Conservation (phyloP, 2,329 filamentous ascomycete genomes). For the Ploettnerulaceae sp. region DNA sequence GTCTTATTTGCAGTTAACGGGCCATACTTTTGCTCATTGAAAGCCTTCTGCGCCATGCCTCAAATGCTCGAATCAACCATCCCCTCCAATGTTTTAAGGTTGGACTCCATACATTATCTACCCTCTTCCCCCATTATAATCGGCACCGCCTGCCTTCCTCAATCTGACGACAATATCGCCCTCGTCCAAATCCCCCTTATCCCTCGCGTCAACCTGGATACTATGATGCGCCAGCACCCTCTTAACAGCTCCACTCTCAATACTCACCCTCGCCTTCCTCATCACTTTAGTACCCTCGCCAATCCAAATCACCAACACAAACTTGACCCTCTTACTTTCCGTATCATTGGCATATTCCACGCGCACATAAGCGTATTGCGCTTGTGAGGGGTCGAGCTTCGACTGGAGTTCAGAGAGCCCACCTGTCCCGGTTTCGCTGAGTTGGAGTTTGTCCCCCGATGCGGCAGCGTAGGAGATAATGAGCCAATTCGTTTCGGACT, state of each 20-base stretch:
- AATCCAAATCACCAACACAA: slow-evolving; percentile 64
- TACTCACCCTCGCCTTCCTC: slow-evolving; percentile 64
- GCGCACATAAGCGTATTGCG: slow-evolving; percentile 40
- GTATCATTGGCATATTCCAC: slow-evolving; percentile 68
- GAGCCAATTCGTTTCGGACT: slow-evolving; percentile 61
- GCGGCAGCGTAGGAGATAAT: slow-evolving; percentile 56
- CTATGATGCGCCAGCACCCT: slow-evolving; percentile 58
- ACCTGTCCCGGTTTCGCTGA: slow-evolving; percentile 54
- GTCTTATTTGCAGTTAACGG: too few species aligned
- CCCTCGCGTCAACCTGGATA: slow-evolving; percentile 58
- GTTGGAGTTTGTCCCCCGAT: slow-evolving; percentile 50
- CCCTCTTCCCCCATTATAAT: slow-evolving; percentile 62
- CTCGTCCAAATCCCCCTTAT: slow-evolving; percentile 56
- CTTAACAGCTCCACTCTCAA: slow-evolving; percentile 64
- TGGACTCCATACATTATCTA: too few species aligned
- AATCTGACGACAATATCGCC: slow-evolving; percentile 55
- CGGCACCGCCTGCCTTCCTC: slow-evolving; percentile 63
- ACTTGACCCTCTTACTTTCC: slow-evolving; percentile 65
- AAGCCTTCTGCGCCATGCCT: too few species aligned
- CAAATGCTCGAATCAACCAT: too few species aligned
- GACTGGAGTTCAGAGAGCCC: slow-evolving; percentile 54
- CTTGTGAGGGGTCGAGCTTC: slow-evolving; percentile 44
- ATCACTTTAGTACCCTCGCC: slow-evolving; percentile 61
- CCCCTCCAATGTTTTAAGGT: too few species aligned
- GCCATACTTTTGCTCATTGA: too few species aligned